These are phyloP conservation scores for Exophiala sideris DNA, from an alignment of 2,329 filamentous ascomycete genomes.

Conservation along the genomic window DNA sequence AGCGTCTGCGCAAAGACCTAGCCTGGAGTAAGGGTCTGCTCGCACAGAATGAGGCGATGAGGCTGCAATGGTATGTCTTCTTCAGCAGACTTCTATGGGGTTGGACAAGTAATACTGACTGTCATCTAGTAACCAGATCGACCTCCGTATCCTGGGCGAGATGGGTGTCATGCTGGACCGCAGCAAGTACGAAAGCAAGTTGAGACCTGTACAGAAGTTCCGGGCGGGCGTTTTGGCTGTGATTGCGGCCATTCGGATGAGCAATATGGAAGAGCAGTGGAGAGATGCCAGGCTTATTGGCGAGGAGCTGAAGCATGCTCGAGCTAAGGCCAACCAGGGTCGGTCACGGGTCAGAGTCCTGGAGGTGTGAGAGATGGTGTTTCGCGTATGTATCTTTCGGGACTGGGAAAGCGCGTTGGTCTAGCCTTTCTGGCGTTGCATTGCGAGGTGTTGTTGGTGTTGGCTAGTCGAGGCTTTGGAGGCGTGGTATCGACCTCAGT, in stretches of 20 bases:
- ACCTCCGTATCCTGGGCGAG: constrained; percentile 77
- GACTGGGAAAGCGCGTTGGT: neutral
- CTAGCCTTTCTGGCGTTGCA: neutral
- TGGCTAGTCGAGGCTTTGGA: no score
- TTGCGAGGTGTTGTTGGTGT: no score
- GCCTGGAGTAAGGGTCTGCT: constrained; percentile 86
- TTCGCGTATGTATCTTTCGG: neutral
- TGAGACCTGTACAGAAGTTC: constrained; percentile 39
- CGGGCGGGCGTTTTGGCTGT: constrained; percentile 41
- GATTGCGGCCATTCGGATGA: constrained; percentile 46
- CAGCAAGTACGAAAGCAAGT: constrained; percentile 30
- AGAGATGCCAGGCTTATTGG: constrained; percentile 41
- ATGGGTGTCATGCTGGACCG: constrained; percentile 64
- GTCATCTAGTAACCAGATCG: constrained; percentile 75
- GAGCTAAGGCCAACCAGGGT: constrained; percentile 10
- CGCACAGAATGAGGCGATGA: constrained; percentile 66
- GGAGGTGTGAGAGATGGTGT: constrained; percentile 5
- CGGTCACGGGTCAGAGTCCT: constrained; percentile 12
- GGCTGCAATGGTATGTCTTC: constrained; percentile 70
- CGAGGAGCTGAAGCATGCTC: constrained; percentile 37
- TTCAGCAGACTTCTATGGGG: constrained; percentile 1
- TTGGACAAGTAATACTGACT: constrained; percentile 13
- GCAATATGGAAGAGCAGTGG: constrained; percentile 45
- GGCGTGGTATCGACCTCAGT: no score
- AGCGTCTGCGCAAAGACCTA: constrained; percentile 72